Conservation (phyloP, 2,329 filamentous ascomycete species). For the Phialemonium atrogriseum region DNA sequence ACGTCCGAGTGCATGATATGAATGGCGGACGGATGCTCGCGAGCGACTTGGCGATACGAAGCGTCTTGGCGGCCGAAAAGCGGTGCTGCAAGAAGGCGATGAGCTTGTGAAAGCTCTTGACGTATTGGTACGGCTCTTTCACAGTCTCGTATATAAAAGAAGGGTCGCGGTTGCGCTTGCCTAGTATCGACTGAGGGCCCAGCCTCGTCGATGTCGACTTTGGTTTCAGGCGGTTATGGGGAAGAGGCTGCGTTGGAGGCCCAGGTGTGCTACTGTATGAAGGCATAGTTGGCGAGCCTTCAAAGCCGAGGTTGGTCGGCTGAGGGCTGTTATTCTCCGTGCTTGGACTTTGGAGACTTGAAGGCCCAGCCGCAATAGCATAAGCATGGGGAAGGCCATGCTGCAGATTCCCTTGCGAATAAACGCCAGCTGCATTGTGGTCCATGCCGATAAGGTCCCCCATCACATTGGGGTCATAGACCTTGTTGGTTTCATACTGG, state of each 20-base stretch:
- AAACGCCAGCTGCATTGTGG: conserved; percentile 35
- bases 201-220: conserved; percentile 33
- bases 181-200: conserved; percentile 41
- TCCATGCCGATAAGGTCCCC: conserved; percentile 47
- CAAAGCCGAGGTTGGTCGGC: conserved; percentile 42
- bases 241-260: conserved; percentile 9
- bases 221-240: conserved; percentile 30
- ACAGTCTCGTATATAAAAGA: conserved; percentile 84
- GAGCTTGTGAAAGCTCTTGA: conserved; percentile 80
- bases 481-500: conserved; percentile 38
- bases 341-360: conserved; percentile 54
- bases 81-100: conserved; percentile 72
- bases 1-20: conserved; percentile 81
- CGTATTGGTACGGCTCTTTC: conserved; percentile 86
- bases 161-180: conserved; percentile 60
- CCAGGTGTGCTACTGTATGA: conserved; percentile 19
- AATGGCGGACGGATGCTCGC: conserved; percentile 88
- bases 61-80: conserved; percentile 66
- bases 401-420: conserved; percentile 49
- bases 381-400: conserved; percentile 58
- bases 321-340: conserved; percentile 58
- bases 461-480: conserved; percentile 43
- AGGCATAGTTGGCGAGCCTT: conserved; percentile 42
- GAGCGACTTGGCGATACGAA: conserved; percentile 79
- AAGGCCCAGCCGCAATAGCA: conserved; percentile 55